Evolutionary conservation across 164 flowering plant genomes (phyloP).

Genomic region (Annona squamosa): DNA sequence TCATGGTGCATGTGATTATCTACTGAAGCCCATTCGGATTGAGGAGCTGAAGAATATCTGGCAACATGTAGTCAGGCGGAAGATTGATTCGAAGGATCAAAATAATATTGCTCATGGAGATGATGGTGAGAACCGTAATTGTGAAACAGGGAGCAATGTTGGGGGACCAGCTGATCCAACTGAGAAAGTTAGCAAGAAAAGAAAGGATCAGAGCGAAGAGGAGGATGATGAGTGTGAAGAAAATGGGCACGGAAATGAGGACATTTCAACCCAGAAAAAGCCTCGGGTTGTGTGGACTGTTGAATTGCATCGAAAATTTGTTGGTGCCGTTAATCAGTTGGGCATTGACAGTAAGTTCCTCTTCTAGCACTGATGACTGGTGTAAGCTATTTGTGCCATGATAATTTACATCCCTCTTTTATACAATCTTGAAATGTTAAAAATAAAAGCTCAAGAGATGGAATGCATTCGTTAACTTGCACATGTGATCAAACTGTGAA

Average conservation of each 20-base stretch:
- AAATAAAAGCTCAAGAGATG: too few species aligned
- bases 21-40: conserved; percentile 31
- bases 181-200: conserved; percentile 44
- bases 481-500: too few species aligned
- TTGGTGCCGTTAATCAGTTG: conserved; percentile 75
- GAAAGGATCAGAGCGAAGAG: conserved; percentile 65
- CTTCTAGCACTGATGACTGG: background rate
- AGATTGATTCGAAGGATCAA: conserved; percentile 4
- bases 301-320: conserved; percentile 78
- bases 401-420: too few species aligned
- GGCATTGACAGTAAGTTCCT: conserved; percentile 71
- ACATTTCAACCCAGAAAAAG: conserved; percentile 64
- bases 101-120: conserved; percentile 12
- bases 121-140: conserved; percentile 19
- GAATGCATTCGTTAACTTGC: too few species aligned
- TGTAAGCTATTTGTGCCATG: too few species aligned
- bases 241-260: conserved; percentile 45
- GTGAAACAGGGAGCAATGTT: conserved; percentile 21
- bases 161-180: conserved; percentile 30
- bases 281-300: conserved; percentile 89
- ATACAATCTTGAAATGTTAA: too few species aligned
- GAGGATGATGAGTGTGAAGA: conserved; percentile 62
- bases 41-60: conserved; percentile 36
- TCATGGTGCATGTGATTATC: conserved; percentile 35
- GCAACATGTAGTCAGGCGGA: conserved; percentile 35